phyloP scores from a whole-genome alignment of 192 early-diverging fungal genomes.

The Haplosporangium gracile region DNA sequence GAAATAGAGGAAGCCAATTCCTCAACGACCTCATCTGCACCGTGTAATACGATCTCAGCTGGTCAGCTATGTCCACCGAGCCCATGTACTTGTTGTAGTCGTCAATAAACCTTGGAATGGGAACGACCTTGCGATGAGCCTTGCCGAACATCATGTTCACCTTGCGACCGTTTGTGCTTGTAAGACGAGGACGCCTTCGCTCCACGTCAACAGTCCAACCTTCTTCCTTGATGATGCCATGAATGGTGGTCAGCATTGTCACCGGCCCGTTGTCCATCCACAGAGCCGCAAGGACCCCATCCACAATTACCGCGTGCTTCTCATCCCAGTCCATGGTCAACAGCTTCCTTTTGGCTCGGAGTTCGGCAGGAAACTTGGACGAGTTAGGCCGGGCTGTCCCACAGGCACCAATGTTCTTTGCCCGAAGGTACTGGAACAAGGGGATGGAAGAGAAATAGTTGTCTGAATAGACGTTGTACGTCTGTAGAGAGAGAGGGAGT shows the following conservation, averaged over 20 bases:
- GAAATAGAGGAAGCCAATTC: conserved; percentile 30
- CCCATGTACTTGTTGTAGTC: conserved; percentile 41
- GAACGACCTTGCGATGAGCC: conserved; percentile 5
- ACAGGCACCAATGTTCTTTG: too few relatives aligned
- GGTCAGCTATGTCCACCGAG: conserved; percentile 41
- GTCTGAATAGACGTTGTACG: too few relatives aligned
- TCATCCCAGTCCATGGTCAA: too few relatives aligned
- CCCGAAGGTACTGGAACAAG: too few relatives aligned
- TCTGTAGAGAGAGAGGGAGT: too few relatives aligned
- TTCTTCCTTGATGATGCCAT: conserved; percentile 5
- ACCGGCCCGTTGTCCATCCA: conserved; percentile 43
- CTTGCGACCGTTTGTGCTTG: conserved; percentile 26
- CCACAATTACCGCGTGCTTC: conserved; percentile 10
- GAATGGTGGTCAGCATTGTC: conserved; percentile 35
- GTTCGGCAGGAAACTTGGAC: too few relatives aligned
- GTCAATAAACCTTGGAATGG: conserved; percentile 33
- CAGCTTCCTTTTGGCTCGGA: too few relatives aligned
- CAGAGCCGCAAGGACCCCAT: conserved; percentile 22
- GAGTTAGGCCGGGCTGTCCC: too few relatives aligned
- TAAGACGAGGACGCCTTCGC: conserved; percentile 8
- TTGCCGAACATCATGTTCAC: conserved; percentile 12
- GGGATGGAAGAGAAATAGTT: too few relatives aligned
- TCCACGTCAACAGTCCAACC: not conserved
- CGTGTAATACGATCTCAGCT: conserved; percentile 22
- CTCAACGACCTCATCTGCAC: conserved; percentile 4